These are phyloP conservation scores for Hirschioporus abietinus DNA, from an alignment of 768 basidiomycete genomes.

Conservation along the genomic window DNA sequence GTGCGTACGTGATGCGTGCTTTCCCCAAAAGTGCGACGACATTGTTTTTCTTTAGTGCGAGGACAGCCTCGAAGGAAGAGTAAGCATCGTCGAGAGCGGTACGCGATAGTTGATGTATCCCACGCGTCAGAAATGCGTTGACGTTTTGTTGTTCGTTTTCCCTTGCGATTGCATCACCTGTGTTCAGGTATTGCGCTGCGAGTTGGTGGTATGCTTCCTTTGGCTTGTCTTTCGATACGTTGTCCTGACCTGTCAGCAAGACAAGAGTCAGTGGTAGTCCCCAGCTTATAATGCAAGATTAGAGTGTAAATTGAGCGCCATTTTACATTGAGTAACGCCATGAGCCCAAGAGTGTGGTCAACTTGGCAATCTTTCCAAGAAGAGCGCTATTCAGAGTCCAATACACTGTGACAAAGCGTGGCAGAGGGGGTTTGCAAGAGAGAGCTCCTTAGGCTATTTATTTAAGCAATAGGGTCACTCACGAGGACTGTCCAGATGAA, in stretches of 20 bases:
- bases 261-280: not conserved
- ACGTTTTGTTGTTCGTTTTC: slow-evolving; percentile 53
- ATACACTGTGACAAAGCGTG: too few species aligned
- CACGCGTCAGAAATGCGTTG: slow-evolving; percentile 63
- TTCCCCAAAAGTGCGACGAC: slow-evolving; percentile 80
- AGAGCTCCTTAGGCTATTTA: not conserved
- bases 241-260: slow-evolving; percentile 51
- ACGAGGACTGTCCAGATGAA: slow-evolving; percentile 70
- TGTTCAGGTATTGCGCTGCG: slow-evolving; percentile 65
- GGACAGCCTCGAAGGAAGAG: slow-evolving; percentile 74
- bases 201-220: slow-evolving; percentile 68
- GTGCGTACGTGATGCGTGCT: slow-evolving; percentile 83
- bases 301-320: not conserved
- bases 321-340: not conserved
- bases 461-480: slow-evolving; percentile 26
- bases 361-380: too few species aligned
- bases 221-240: slow-evolving; percentile 49
- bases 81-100: slow-evolving; percentile 79
- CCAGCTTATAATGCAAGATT: not conserved
- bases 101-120: slow-evolving; percentile 75
- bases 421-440: too few species aligned
- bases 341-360: too few species aligned
- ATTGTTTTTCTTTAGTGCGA: slow-evolving; percentile 77
- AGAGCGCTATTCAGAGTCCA: too few species aligned
- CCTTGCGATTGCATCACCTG: slow-evolving; percentile 43